Evolutionary conservation across 768 basidiomycete species (phyloP).

Genomic region (Lactifluus rugatus): DNA sequence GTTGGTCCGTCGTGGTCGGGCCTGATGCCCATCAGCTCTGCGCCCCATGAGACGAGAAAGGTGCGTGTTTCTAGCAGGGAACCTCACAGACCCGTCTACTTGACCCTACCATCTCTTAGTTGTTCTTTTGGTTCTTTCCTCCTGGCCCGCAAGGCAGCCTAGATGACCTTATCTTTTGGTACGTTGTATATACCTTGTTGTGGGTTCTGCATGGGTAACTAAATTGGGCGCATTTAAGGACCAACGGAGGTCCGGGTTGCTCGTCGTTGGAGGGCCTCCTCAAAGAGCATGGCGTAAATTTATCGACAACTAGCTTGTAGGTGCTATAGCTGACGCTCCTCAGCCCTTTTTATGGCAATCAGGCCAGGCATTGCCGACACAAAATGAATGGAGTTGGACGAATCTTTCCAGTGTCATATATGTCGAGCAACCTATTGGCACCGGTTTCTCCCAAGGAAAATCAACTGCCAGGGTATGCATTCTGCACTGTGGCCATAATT

Average conservation of each 20-base stretch:
- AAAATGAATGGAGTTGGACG: constrained; percentile 67
- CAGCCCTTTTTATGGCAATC: constrained; percentile 60
- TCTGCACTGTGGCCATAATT: too few species aligned
- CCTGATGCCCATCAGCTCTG: constrained; percentile 56
- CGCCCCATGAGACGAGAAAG: constrained; percentile 56
- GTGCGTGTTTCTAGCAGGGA: constrained; percentile 28
- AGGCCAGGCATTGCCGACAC: constrained; percentile 54
- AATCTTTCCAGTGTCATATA: constrained; percentile 67
- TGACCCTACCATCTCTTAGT: constrained; percentile 29
- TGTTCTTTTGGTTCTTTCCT: constrained; percentile 83
- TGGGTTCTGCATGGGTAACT: not conserved
- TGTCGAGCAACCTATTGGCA: constrained; percentile 75
- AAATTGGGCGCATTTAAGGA: constrained; percentile 33
- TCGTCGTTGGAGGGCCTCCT: constrained; percentile 62
- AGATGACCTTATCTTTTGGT: constrained; percentile 74
- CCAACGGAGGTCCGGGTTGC: constrained; percentile 74
- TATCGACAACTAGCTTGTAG: constrained; percentile 9
- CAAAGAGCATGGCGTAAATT: constrained; percentile 64
- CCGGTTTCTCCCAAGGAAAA: constrained; percentile 62
- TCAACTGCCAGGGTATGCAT: constrained; percentile 40
- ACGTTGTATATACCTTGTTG: constrained; percentile 19
- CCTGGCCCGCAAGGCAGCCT: constrained; percentile 61
- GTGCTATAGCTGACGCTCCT: not conserved
- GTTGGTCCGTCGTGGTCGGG: constrained; percentile 71
- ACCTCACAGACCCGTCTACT: not conserved